Evolutionary conservation across 805 yeast species (phyloP).

Genomic region (Wickerhamomyces xylosicus): DNA sequence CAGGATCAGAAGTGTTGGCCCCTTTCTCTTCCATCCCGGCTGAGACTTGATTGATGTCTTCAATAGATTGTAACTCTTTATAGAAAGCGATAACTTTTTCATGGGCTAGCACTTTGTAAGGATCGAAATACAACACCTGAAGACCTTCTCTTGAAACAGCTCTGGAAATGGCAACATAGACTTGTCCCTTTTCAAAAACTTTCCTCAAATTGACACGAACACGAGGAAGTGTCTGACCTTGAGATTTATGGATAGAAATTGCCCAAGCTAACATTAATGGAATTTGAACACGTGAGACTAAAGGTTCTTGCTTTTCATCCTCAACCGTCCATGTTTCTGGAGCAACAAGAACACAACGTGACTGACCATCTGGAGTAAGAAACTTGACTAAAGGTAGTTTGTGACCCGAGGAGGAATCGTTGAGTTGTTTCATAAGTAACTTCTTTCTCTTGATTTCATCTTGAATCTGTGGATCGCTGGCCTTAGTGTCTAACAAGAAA

Average conservation of each 20-base stretch:
- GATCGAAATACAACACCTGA: constrained; percentile 68
- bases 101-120: constrained; percentile 56
- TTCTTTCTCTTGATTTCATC: constrained; percentile 37
- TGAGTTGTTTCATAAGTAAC: constrained; percentile 30
- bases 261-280: constrained; percentile 97
- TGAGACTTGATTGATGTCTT: constrained; percentile 5
- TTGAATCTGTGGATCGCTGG: constrained; percentile 18
- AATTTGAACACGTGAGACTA: constrained; percentile 69
- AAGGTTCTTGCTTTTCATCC: constrained; percentile 56
- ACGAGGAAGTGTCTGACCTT: constrained; percentile 77
- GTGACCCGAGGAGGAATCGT: constrained; percentile 31
- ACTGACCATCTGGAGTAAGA: constrained; percentile 54
- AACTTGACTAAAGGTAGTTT: constrained; percentile 75
- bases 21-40: not conserved
- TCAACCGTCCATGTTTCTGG: constrained; percentile 78
- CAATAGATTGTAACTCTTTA: constrained; percentile 27
- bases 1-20: not conserved
- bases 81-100: constrained; percentile 66
- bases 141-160: constrained; percentile 78
- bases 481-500: constrained; percentile 24
- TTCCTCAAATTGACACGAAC: constrained; percentile 68
- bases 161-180: constrained; percentile 90
- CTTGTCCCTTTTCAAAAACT: constrained; percentile 88
- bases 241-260: constrained; percentile 88
- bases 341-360: constrained; percentile 67